A percentile compares a stretch with the other conserved stretches of the same genome.
Conservation (phyloP, 352 stramenopile genomes). For the Phytophthora sansomeana region DNA sequence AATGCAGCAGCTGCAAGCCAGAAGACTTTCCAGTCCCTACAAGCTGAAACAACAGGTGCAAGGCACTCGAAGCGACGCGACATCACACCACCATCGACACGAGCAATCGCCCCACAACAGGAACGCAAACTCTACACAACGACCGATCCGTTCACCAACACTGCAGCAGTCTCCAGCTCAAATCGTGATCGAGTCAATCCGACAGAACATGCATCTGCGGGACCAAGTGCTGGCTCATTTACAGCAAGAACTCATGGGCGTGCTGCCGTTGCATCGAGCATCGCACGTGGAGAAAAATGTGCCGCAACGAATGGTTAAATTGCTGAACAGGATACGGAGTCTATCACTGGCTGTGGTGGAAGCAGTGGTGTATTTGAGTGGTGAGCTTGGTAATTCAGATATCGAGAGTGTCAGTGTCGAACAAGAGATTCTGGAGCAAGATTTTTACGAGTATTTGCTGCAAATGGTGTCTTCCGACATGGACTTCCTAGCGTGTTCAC, state of each 20-base stretch:
- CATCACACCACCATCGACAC: constrained; percentile 7
- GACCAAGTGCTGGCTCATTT: constrained; percentile 55
- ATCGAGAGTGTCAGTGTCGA: constrained; percentile 10
- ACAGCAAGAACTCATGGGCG: constrained; percentile 44
- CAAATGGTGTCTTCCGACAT: constrained; percentile 57
- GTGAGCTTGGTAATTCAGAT: constrained; percentile 26
- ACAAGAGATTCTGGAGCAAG: constrained; percentile 45
- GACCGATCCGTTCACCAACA: constrained; percentile 3
- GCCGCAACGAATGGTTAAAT: constrained; percentile 46
- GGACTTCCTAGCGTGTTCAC: constrained; percentile 52
- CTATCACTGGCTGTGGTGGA: constrained; percentile 72
- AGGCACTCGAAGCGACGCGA: constrained; percentile 39
- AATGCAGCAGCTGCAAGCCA: constrained; percentile 26
- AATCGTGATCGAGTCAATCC: constrained; percentile 60
- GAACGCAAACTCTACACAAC: neutral
- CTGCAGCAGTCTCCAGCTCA: constrained; percentile 22
- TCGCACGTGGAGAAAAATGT: constrained; percentile 37
- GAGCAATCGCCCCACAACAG: neutral
- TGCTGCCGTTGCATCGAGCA: constrained; percentile 29
- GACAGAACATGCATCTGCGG: constrained; percentile 55
- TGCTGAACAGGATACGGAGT: constrained; percentile 67
- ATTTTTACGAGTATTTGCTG: constrained; percentile 57
- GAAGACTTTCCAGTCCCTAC: constrained; percentile 58
- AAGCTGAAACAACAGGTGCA: constrained; percentile 73
- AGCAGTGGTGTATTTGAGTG: constrained; percentile 64